phyloP scores from a whole-genome alignment of 2,329 filamentous ascomycete species.

The Coniochaeta sp. region DNA sequence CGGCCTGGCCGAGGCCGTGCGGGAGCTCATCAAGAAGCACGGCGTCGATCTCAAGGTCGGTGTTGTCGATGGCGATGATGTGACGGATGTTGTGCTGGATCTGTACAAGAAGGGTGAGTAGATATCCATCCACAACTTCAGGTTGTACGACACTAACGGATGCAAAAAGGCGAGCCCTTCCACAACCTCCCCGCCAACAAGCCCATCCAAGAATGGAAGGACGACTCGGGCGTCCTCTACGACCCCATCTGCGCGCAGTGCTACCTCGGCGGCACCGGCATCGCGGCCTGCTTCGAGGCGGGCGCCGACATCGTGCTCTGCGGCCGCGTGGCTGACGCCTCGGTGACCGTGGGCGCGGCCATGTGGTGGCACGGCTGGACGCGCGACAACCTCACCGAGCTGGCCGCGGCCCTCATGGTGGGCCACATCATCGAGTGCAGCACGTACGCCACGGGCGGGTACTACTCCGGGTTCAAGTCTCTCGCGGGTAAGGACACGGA shows the following conservation, averaged over 20 bases:
- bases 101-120: conserved; percentile 4
- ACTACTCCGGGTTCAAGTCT: conserved; percentile 38
- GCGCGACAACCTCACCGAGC: conserved; percentile 31
- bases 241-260: conserved; percentile 18
- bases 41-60: conserved; percentile 21
- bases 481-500: conserved; percentile 31
- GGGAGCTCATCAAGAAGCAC: conserved; percentile 12
- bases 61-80: conserved; percentile 25
- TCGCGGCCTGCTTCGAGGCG: conserved; percentile 23
- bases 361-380: conserved; percentile 41
- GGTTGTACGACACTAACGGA: conserved; percentile 3
- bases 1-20: background rate
- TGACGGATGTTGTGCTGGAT: conserved; percentile 9
- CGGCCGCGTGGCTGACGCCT: conserved; percentile 30
- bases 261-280: conserved; percentile 36
- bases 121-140: background rate
- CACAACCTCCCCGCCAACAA: conserved; percentile 9
- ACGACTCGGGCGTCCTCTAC: no score
- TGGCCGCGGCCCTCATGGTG: conserved; percentile 34
- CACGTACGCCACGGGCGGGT: conserved; percentile 37
- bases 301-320: conserved; percentile 31
- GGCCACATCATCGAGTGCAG: conserved; percentile 37
- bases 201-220: conserved; percentile 10
- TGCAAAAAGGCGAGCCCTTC: conserved; percentile 7
- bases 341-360: conserved; percentile 39